Base-by-base conservation (phyloP, 257 asterid species). In the Solanum paucissectum region DNA sequence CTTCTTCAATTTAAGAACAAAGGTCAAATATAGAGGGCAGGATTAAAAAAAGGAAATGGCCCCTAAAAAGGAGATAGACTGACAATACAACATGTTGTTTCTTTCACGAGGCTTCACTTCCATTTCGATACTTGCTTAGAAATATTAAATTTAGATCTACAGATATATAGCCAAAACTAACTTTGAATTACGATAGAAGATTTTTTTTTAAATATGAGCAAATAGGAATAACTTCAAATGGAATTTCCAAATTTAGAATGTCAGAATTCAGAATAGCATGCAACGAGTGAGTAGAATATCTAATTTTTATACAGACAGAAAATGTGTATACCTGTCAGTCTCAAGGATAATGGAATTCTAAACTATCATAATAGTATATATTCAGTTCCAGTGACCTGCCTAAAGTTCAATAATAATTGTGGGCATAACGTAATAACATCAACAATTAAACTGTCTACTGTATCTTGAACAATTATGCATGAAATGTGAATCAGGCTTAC, bases 401-500 rank as follows among this genome's bases (percentile, higher is more conserved):
- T 55, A 55, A 55, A 55, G 64, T 20, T 55, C 16, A 84, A n/a
- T 64, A 84, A 16, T 29, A 64, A 64, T n/a, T 34, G 13, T 58
- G 36, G 36, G 83, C 69, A 46, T 40, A 40, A 16, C 21, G 25
- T 71, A 55, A 60, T 27, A 44, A 79, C 27, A 44, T 44, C 40
- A 46, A 27, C n/a, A 74, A 37, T 37, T 74, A 23, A 21, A 44
- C 27, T 9, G 40, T 29, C 10, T 3, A 13, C 66, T 9, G 64
- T 46, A 46, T 81, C 66, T 44, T 81, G 40, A 81, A 81, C 2
- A 29, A 46, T 9, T 81, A 18, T 33, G 88, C 84, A 86, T 86
- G 68, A 58, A 20, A 32, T 32, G 44, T 86, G 25, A 86, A 55
- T 62, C 49, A 88, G 25, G 42, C 72, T 44, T 94, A 96, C 99